phyloP scores from a whole-genome alignment of 495 filamentous ascomycete species.

The Aspergillus sclerotiicarbonarius region DNA sequence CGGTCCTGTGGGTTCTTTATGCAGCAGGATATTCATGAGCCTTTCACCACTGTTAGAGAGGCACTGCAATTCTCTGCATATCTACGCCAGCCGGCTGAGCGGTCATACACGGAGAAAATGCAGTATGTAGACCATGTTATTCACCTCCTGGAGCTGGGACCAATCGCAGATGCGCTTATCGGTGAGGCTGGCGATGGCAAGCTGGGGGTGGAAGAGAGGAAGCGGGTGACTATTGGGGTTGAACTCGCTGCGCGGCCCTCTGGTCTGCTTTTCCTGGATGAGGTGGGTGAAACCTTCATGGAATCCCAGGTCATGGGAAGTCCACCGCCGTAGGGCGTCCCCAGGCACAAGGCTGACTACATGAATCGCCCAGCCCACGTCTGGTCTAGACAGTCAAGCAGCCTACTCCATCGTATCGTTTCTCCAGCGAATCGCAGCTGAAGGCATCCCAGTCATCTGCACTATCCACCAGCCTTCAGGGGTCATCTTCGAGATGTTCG shows the following conservation, averaged over 20 bases:
- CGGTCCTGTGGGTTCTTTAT: slow-evolving; percentile 57
- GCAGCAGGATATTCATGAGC: slow-evolving; percentile 58
- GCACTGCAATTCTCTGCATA: slow-evolving; percentile 57
- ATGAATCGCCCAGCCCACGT: too few relatives aligned
- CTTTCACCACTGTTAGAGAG: slow-evolving; percentile 56
- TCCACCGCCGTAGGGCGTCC: too few relatives aligned
- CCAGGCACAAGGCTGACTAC: too few relatives aligned
- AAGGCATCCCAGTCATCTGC: slow-evolving; percentile 85
- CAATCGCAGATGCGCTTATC: slow-evolving; percentile 50
- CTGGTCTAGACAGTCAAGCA: slow-evolving; percentile 78
- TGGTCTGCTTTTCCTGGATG: slow-evolving; percentile 56
- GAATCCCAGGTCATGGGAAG: too few relatives aligned
- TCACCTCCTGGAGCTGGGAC: slow-evolving; percentile 52
- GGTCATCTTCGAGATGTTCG: slow-evolving; percentile 80
- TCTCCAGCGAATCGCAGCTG: slow-evolving; percentile 13
- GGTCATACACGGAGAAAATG: slow-evolving; percentile 52
- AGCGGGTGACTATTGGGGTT: slow-evolving; percentile 63
- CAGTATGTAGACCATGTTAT: slow-evolving; percentile 57
- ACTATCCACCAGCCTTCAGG: slow-evolving; percentile 92
- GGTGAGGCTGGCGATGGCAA: slow-evolving; percentile 46
- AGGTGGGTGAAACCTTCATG: too few relatives aligned
- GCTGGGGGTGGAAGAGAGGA: slow-evolving; percentile 57
- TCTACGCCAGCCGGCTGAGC: slow-evolving; percentile 50
- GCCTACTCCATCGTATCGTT: slow-evolving; percentile 76
- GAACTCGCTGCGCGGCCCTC: slow-evolving; percentile 68